These are phyloP conservation scores for Termitomyces sp. DNA, from an alignment of 1,284 basidiomycete species.

Conservation along the genomic window DNA sequence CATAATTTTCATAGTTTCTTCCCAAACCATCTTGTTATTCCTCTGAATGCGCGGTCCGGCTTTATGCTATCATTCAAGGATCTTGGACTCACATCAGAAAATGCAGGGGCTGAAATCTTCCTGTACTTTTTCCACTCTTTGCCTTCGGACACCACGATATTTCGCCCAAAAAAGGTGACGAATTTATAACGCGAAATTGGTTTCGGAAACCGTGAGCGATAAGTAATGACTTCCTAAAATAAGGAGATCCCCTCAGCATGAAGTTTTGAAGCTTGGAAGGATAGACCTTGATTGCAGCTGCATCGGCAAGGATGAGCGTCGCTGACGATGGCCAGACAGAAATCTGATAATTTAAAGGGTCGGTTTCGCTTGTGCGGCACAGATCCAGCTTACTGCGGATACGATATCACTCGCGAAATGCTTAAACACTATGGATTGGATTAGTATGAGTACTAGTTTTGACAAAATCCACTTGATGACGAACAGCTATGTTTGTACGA, in stretches of 20 bases:
- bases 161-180: conserved; percentile 37
- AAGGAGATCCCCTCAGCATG: neutral
- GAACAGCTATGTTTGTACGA: conserved; percentile 26
- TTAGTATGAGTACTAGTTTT: neutral
- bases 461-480: neutral
- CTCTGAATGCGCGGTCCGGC: conserved; percentile 23
- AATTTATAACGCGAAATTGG: conserved; percentile 26
- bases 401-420: conserved; percentile 28
- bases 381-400: conserved; percentile 20
- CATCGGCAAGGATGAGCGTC: conserved; percentile 28
- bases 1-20: conserved; percentile 42
- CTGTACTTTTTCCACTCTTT: conserved; percentile 60
- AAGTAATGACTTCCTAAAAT: conserved; percentile 29
- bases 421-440: conserved; percentile 23
- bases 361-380: neutral
- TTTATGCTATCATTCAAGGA: neutral
- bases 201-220: conserved; percentile 33
- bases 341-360: no score
- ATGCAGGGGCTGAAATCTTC: conserved; percentile 39
- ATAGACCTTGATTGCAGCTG: conserved; percentile 30
- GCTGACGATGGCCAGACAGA: conserved; percentile 21
- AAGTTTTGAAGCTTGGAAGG: neutral
- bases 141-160: conserved; percentile 54
- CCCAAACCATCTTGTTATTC: conserved; percentile 57
- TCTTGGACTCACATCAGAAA: conserved; percentile 28